These are phyloP conservation scores for Obelidium mucronatum DNA, from an alignment of 192 early-diverging fungal species.

Conservation along the genomic window DNA sequence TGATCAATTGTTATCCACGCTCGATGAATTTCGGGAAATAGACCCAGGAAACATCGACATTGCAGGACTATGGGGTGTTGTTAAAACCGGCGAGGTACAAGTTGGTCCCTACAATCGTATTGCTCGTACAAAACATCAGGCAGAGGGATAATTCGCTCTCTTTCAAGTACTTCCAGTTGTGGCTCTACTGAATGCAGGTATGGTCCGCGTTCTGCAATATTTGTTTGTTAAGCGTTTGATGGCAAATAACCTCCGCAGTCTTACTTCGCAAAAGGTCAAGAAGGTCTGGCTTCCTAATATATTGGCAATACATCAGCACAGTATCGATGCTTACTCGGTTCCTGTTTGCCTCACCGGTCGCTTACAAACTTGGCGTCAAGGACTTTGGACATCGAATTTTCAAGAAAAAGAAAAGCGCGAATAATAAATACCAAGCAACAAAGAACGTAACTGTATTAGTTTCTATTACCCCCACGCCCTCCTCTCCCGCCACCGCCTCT, in stretches of 20 bases:
- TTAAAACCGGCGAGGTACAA: not conserved
- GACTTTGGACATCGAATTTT: constrained; percentile 2
- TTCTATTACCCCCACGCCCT: not conserved
- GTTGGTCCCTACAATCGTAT: constrained; percentile 64
- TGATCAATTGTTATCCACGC: constrained; percentile 95
- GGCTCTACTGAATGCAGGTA: constrained; percentile 14
- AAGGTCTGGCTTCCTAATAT: constrained; percentile 8
- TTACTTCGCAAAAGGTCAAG: constrained; percentile 13
- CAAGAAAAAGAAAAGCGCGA: not conserved
- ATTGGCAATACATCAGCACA: not conserved
- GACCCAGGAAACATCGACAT: constrained; percentile 85
- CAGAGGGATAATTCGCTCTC: constrained; percentile 70
- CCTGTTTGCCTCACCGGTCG: too few species aligned
- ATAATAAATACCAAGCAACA: too few species aligned
- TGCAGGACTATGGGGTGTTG: constrained; percentile 55
- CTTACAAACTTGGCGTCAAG: constrained; percentile 11
- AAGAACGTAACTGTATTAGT: not conserved
- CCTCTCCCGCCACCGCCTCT: not conserved
- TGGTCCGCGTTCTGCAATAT: constrained; percentile 15
- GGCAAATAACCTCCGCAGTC: not conserved
- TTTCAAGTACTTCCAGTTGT: constrained; percentile 59
- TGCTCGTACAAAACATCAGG: constrained; percentile 81
- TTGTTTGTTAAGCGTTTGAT: not conserved
- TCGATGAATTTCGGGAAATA: constrained; percentile 88
- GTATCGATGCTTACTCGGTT: too few species aligned